These are phyloP conservation scores for Penicillium longicatenatum DNA, from an alignment of 495 filamentous ascomycete species.

Conservation along the genomic window DNA sequence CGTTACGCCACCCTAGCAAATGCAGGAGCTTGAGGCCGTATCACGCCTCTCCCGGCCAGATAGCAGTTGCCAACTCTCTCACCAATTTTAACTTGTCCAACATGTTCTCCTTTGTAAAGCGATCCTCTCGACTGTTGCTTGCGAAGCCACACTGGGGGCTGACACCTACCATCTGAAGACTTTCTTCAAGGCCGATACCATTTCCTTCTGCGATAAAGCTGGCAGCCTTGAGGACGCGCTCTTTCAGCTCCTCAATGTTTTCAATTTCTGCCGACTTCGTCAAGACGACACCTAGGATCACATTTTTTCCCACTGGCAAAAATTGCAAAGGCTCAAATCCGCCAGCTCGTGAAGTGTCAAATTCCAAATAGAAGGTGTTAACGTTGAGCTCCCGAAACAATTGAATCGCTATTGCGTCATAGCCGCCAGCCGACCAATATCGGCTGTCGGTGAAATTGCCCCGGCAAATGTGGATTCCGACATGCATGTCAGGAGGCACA, in stretches of 20 bases:
- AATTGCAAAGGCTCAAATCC: conserved; percentile 1
- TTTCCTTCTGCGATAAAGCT: neutral
- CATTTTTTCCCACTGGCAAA: neutral
- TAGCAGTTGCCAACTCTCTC: neutral
- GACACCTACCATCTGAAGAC: neutral
- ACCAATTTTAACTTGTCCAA: neutral
- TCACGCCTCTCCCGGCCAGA: conserved; percentile 1
- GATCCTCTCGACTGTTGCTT: neutral
- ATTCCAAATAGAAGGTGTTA: neutral
- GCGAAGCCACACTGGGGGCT: conserved; percentile 1
- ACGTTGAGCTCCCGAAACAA: neutral
- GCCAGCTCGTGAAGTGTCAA: neutral
- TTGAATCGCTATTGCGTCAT: neutral
- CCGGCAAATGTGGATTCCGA: conserved; percentile 1
- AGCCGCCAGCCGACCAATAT: conserved; percentile 1
- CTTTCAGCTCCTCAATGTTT: neutral
- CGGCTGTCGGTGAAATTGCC: neutral
- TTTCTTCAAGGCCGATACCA: neutral
- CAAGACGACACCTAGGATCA: neutral
- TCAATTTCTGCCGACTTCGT: neutral
- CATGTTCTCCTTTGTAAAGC: neutral
- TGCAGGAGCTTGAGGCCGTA: neutral
- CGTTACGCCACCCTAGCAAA: no score
- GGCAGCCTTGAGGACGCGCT: neutral
- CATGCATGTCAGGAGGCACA: conserved; percentile 1